Evolutionary conservation across 2,329 filamentous ascomycete species (phyloP).

Genomic region (Knufia petricola): DNA sequence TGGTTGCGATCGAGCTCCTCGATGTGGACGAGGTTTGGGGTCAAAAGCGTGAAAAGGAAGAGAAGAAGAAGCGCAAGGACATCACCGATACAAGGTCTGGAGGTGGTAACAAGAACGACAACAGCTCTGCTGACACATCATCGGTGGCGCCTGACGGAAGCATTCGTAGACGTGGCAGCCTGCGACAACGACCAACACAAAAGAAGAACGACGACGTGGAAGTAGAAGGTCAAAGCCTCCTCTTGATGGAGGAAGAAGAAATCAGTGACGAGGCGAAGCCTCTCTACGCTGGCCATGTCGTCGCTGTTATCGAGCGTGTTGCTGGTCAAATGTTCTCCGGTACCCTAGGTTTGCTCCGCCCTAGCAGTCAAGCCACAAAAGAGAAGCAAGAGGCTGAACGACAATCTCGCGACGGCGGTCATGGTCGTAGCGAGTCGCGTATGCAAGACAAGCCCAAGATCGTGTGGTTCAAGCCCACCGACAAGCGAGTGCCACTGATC

Average conservation of each 20-base stretch:
- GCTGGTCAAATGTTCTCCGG: slow-evolving; percentile 99
- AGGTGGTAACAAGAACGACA: slow-evolving; percentile 49
- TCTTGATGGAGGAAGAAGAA: slow-evolving; percentile 95
- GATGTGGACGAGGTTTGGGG: slow-evolving; percentile 98
- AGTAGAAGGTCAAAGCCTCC: slow-evolving; percentile 91
- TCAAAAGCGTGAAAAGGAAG: slow-evolving; percentile 98
- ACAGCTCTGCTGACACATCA: slow-evolving; percentile 52
- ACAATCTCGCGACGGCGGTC: slow-evolving; percentile 72
- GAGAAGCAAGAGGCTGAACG: slow-evolving; percentile 98
- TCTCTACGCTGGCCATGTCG: slow-evolving; percentile 90
- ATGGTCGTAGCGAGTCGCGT: slow-evolving; percentile 62
- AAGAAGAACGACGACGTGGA: slow-evolving; percentile 99
- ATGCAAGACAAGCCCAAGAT: slow-evolving; percentile 98
- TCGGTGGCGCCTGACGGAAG: slow-evolving; percentile 62
- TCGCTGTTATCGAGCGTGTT: slow-evolving; percentile 93
- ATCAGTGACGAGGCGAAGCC: slow-evolving; percentile 98
- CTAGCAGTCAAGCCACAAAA: slow-evolving; percentile 96
- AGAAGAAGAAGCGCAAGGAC: slow-evolving; percentile 99
- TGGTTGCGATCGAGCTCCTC: slow-evolving; percentile 89
- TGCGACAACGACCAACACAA: slow-evolving; percentile 91
- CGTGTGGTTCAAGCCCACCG: slow-evolving; percentile 99
- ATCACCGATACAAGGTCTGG: slow-evolving; percentile 84
- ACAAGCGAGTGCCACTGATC: slow-evolving; percentile 96
- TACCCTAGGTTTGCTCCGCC: slow-evolving; percentile 83
- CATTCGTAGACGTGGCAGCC: slow-evolving; percentile 82